Percentiles rank a stretch among this genome's conserved stretches.
phyloP scores from a whole-genome alignment of 208 protist species.

The Blechomonas ayalai region DNA sequence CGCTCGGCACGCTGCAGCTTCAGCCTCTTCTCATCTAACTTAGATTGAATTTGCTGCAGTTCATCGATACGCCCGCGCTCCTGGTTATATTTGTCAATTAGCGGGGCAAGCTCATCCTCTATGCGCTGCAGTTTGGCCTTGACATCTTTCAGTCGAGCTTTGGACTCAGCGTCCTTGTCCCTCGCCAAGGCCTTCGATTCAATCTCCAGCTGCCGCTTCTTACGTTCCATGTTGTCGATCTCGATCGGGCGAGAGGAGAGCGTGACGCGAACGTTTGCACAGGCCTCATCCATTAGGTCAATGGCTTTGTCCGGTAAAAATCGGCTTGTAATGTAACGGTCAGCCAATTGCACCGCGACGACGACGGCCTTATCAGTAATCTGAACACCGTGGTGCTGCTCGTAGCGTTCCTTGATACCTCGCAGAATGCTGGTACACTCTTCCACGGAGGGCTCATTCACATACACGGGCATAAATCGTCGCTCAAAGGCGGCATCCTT shows the following conservation, averaged over 20 bases:
- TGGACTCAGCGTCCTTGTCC: constrained; percentile 77
- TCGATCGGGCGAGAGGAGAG: constrained; percentile 93
- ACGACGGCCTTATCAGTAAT: constrained; percentile 67
- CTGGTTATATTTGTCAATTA: constrained; percentile 72
- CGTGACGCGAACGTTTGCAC: constrained; percentile 86
- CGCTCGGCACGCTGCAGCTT: constrained; percentile 91
- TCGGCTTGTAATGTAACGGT: constrained; percentile 92
- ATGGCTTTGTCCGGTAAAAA: constrained; percentile 97
- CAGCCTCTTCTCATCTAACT: constrained; percentile 85
- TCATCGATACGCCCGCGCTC: constrained; percentile 85
- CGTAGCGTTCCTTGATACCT: constrained; percentile 78
- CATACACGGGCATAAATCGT: constrained; percentile 93
- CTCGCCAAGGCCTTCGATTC: constrained; percentile 89
- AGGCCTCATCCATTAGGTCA: constrained; percentile 95
- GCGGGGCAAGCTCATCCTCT: constrained; percentile 70
- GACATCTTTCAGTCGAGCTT: constrained; percentile 63
- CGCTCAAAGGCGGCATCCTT: constrained; percentile 96
- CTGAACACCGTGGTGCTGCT: constrained; percentile 62
- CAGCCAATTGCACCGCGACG: constrained; percentile 43
- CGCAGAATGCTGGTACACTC: constrained; percentile 96
- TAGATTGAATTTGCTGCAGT: constrained; percentile 70
- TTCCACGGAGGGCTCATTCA: constrained; percentile 89
- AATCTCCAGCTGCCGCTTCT: constrained; percentile 83
- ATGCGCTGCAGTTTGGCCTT: constrained; percentile 69
- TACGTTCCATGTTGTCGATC: constrained; percentile 91